Evolutionary conservation across 164 flowering plant genomes (phyloP), one percentile per base, ranked within the genome.

Genomic region (Protea cynaroides): DNA sequence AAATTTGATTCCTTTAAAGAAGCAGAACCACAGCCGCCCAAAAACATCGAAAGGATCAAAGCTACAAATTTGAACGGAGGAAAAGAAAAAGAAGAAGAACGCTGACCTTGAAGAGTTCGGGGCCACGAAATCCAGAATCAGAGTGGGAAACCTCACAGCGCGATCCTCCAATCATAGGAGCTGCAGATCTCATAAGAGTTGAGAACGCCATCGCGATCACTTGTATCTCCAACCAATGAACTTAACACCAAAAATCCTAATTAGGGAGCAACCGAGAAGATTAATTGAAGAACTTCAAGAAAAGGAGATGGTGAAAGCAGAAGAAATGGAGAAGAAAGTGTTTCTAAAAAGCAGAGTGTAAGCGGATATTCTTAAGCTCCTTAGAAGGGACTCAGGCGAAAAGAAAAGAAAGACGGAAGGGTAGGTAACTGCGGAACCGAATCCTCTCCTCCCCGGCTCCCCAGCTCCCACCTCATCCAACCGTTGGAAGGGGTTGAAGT

Each of bases 111-210:
- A 49, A 64, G 4, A 54, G 69, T 62, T 57, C 68, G 38, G 76
- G 65, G 2, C 73, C 18, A 25, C 49, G 47, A 68, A 38, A 3
- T 49, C 58, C 56, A 49, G 29, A 36, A 34, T 56, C 61, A 34
- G 70, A 67, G 14, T 65, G 46, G 13, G 71, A 63, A 38, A 71
- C 24, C 60, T 69, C 74, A 59, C 65, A 29, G 38, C 72, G 73
- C 44, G 75, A 52, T 19, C 75, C 63, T 44, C 59, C 65, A 55
- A 56, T 9, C 18, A 64, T 44, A 62, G 79, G 49, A 58, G 76
- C 25, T 12, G 81, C 65, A 63, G 80, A 78, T 81, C 80, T 73
- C 69, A 81, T 40, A 53, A 76, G 62, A 66, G 77, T 70, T 15
- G 76, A 74, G 38, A 66, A 58, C 34, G 81, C 79, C 82, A 77